Conservation (phyloP, 129 eudicot species). For the Saposhnikovia divaricata region DNA sequence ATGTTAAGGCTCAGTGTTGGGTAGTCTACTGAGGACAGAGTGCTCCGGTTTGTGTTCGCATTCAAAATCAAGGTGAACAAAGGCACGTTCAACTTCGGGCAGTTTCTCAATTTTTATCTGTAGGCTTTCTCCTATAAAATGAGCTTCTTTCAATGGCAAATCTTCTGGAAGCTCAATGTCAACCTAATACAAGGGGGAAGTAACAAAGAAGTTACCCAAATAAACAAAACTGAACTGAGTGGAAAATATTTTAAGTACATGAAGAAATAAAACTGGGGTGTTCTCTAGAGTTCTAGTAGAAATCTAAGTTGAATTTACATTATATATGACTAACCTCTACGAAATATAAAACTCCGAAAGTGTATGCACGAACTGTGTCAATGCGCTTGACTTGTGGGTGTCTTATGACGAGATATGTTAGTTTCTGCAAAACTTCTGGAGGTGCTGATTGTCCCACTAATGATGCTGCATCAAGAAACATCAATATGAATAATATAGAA, state of each 20-base stretch:
- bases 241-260: neutral
- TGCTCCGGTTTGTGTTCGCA: conserved; percentile 93
- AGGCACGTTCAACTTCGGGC: conserved; percentile 80
- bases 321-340: conserved; percentile 53
- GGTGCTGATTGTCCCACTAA: conserved; percentile 93
- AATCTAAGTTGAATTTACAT: neutral
- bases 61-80: conserved; percentile 83
- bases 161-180: conserved; percentile 92
- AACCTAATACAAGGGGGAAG: conserved; percentile 31
- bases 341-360: conserved; percentile 80
- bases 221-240: conserved; percentile 1
- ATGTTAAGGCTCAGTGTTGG: conserved; percentile 54
- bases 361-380: conserved; percentile 86
- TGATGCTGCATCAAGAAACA: conserved; percentile 43
- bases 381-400: conserved; percentile 85
- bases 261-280: neutral
- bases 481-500: neutral
- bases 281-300: neutral
- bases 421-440: conserved; percentile 75
- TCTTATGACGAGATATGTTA: conserved; percentile 76
- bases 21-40: conserved; percentile 61
- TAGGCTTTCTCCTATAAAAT: conserved; percentile 64
- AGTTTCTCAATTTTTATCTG: conserved; percentile 77
- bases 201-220: neutral
- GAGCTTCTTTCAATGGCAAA: conserved; percentile 75